phyloP scores from a whole-genome alignment of 352 stramenopile species.

The Globisporangium alternatum region DNA sequence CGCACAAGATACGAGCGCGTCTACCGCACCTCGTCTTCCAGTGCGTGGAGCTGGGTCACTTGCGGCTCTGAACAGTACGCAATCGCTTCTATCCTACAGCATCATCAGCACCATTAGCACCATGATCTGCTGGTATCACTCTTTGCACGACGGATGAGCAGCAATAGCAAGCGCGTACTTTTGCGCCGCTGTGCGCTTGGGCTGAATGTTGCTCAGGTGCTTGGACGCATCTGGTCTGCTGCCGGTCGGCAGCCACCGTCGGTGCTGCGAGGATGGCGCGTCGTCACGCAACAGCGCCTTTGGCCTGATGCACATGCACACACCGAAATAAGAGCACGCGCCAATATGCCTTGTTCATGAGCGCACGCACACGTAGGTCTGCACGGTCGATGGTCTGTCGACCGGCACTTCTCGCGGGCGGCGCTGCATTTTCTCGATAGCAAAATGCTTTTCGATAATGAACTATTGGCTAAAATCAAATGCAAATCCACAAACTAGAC shows the following conservation, averaged over 20 bases:
- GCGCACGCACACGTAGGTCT: constrained; percentile 45
- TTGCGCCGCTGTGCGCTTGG: constrained; percentile 24
- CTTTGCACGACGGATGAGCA: neutral
- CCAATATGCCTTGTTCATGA: neutral
- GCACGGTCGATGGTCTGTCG: constrained; percentile 47
- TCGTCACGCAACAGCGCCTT: constrained; percentile 28
- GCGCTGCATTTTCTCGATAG: constrained; percentile 8
- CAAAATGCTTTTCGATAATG: neutral
- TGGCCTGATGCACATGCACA: constrained; percentile 20
- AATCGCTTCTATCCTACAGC: constrained; percentile 28
- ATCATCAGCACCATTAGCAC: neutral
- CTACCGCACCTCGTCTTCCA: constrained; percentile 42
- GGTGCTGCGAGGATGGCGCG: constrained; percentile 13
- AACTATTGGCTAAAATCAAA: neutral
- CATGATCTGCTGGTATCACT: neutral
- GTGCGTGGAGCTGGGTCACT: constrained; percentile 24
- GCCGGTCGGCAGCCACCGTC: constrained; percentile 54
- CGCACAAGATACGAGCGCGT: neutral
- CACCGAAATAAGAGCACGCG: neutral
- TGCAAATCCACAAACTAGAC: neutral
- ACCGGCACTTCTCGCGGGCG: constrained; percentile 55
- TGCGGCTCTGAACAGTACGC: constrained; percentile 33
- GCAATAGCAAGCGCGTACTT: neutral
- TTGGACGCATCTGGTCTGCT: constrained; percentile 49
- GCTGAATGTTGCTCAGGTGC: constrained; percentile 28